These are phyloP conservation scores for Rhodotorula sp. DNA, from an alignment of 1,284 basidiomycete genomes.

Conservation along the genomic window DNA sequence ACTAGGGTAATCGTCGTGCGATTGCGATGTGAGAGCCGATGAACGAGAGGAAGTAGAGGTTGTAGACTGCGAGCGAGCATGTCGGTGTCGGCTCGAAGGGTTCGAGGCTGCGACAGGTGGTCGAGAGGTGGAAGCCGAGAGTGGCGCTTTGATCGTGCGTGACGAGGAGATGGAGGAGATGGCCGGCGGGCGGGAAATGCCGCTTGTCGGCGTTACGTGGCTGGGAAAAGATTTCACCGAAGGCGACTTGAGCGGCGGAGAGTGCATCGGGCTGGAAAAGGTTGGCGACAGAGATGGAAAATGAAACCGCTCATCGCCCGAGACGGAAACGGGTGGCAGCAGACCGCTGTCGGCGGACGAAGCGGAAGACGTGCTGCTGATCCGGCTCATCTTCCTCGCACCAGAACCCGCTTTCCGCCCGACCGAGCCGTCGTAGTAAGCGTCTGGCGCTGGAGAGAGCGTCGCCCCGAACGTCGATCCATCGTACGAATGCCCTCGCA, in stretches of 20 bases:
- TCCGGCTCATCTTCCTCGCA: neutral
- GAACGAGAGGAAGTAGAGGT: constrained; percentile 16
- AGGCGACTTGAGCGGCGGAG: neutral
- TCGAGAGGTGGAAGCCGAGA: neutral
- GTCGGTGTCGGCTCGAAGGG: neutral
- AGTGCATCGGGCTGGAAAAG: neutral
- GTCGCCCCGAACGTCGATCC: too few species aligned
- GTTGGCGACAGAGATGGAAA: neutral
- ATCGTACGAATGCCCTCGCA: neutral
- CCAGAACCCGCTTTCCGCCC: neutral
- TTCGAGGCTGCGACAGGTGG: neutral
- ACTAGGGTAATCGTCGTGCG: neutral
- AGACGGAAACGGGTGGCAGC: constrained; percentile 4
- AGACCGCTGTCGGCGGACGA: neutral
- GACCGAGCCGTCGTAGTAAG: neutral
- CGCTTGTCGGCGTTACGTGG: neutral
- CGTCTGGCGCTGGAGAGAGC: neutral
- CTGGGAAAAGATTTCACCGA: neutral
- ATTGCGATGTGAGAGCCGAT: neutral
- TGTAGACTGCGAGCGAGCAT: constrained; percentile 11
- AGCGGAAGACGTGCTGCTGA: neutral
- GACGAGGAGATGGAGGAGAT: constrained; percentile 6
- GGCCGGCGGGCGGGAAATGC: constrained; percentile 11
- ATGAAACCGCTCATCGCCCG: neutral
- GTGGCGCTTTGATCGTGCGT: neutral